These are phyloP conservation scores for Kurtzmaniella quercitrusa DNA, from an alignment of 1,139 yeast genomes.

Conservation along the genomic window DNA sequence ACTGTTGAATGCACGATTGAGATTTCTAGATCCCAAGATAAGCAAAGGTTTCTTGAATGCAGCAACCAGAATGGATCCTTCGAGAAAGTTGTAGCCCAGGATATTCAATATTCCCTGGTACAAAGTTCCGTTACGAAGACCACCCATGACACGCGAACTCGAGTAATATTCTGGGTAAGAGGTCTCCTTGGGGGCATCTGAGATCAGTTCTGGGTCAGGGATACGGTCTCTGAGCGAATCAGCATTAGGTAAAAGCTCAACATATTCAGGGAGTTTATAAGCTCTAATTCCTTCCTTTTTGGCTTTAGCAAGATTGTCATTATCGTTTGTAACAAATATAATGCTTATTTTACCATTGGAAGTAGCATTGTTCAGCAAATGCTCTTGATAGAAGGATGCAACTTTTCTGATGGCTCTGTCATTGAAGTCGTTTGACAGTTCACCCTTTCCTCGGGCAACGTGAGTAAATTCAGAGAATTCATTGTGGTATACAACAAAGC, in stretches of 20 bases:
- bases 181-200: slow-evolving; percentile 47
- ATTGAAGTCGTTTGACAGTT: slow-evolving; percentile 83
- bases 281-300: slow-evolving; percentile 47
- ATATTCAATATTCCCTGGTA: slow-evolving; percentile 82
- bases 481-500: slow-evolving; percentile 90
- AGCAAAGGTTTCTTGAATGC: slow-evolving; percentile 80
- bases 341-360: slow-evolving; percentile 31
- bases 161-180: slow-evolving; percentile 77
- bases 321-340: slow-evolving; percentile 76
- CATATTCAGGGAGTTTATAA: slow-evolving; percentile 58
- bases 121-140: slow-evolving; percentile 79
- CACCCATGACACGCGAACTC: slow-evolving; percentile 82
- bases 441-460: slow-evolving; percentile 59
- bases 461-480: slow-evolving; percentile 79
- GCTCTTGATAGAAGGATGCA: slow-evolving; percentile 67
- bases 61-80: slow-evolving; percentile 74
- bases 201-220: slow-evolving; percentile 40
- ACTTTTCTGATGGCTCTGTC: slow-evolving; percentile 85
- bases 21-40: slow-evolving; percentile 74
- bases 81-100: slow-evolving; percentile 82
- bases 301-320: slow-evolving; percentile 61
- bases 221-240: slow-evolving; percentile 76
- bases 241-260: slow-evolving; percentile 70
- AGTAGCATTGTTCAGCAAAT: slow-evolving; percentile 35
- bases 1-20: slow-evolving; percentile 89